These are phyloP conservation scores for Amphibolis antarctica DNA, from an alignment of 106 monocot genomes.

Conservation along the genomic window DNA sequence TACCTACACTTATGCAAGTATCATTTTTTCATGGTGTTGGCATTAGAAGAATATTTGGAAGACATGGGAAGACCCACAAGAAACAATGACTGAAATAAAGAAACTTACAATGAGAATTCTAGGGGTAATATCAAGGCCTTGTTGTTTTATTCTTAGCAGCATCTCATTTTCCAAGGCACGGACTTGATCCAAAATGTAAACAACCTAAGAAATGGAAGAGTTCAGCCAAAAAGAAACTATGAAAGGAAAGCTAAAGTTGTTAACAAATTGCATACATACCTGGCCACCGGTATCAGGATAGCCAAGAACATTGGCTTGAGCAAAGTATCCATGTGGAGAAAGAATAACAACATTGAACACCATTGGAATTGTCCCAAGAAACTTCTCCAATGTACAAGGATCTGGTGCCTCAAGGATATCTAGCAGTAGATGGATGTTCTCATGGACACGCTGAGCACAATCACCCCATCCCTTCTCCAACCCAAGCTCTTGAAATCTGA, in stretches of 20 bases:
- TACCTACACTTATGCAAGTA: no score
- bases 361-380: conserved; percentile 76
- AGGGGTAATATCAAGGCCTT: conserved; percentile 28
- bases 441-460: conserved; percentile 44
- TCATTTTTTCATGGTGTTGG: no score
- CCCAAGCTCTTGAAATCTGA: conserved; percentile 95
- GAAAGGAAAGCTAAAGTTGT: neutral
- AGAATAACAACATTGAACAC: conserved; percentile 89
- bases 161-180: conserved; percentile 31
- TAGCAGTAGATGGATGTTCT: conserved; percentile 54
- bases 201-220: conserved; percentile 11
- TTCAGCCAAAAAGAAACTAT: neutral
- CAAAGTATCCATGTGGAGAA: conserved; percentile 88
- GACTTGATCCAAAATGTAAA: conserved; percentile 34
- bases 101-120: conserved; percentile 27
- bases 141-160: conserved; percentile 31
- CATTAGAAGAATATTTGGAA: neutral
- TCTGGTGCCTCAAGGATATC: conserved; percentile 90
- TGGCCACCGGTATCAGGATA: conserved; percentile 92
- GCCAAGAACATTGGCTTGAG: conserved; percentile 82
- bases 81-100: neutral
- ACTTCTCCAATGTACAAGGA: conserved; percentile 71
- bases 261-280: conserved; percentile 20
- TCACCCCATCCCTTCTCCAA: conserved; percentile 98
- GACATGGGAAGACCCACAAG: neutral